These are phyloP conservation scores for Serendipita indica DNA, from an alignment of 768 basidiomycete genomes.

Conservation along the genomic window DNA sequence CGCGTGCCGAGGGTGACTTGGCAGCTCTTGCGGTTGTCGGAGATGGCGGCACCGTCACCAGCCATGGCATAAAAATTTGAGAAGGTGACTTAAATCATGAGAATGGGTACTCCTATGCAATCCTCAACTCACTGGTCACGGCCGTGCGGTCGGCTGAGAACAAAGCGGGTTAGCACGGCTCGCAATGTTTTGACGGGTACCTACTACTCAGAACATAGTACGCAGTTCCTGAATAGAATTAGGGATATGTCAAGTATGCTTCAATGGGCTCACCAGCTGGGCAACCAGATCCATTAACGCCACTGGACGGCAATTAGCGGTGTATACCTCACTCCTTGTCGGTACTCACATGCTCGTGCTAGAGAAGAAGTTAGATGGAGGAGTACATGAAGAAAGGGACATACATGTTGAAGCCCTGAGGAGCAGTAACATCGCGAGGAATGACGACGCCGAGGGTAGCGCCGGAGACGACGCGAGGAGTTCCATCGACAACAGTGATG, in stretches of 20 bases:
- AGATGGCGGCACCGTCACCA: neutral
- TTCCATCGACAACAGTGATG: conserved; percentile 1
- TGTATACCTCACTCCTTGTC: neutral
- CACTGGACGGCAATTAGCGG: neutral
- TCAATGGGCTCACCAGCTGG: too few relatives aligned
- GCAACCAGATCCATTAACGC: conserved; percentile 5
- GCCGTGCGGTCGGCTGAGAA: neutral
- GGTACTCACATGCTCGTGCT: neutral
- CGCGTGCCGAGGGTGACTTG: conserved; percentile 2
- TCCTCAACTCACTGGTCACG: neutral
- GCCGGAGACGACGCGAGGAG: neutral
- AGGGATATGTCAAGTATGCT: too few relatives aligned
- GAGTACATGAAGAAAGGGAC: neutral
- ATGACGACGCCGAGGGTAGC: neutral
- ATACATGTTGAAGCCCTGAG: neutral
- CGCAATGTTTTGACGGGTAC: neutral
- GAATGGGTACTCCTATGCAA: neutral
- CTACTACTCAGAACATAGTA: conserved; percentile 1
- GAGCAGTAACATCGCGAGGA: neutral
- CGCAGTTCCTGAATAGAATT: too few relatives aligned
- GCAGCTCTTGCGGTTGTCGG: neutral
- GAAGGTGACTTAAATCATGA: neutral
- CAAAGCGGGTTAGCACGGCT: neutral
- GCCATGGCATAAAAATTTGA: neutral
- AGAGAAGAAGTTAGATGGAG: neutral